phyloP scores from a whole-genome alignment of 108 stramenopile species.

The Stephanodiscus minutulus region DNA sequence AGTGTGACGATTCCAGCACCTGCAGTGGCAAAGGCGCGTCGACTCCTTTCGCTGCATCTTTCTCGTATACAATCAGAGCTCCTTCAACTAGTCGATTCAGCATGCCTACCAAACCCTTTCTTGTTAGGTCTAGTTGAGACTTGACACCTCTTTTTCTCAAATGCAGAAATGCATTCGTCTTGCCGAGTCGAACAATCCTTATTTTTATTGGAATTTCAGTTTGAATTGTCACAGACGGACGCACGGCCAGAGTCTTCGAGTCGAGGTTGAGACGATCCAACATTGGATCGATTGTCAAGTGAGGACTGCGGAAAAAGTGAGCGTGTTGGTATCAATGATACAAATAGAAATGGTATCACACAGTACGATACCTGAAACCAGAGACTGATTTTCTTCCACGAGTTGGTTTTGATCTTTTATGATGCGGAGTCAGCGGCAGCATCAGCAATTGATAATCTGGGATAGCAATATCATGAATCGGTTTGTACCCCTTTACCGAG shows the following conservation, averaged over 20 bases:
- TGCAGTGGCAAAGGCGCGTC: conserved; percentile 24
- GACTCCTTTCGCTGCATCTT: conserved; percentile 18
- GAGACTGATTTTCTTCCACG: conserved; percentile 18
- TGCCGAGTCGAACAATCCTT: conserved; percentile 36
- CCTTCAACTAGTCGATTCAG: conserved; percentile 34
- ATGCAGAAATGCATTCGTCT: conserved; percentile 22
- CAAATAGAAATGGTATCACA: not conserved
- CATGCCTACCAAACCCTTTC: conserved; percentile 24
- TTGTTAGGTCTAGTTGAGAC: conserved; percentile 36
- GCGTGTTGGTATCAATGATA: not conserved
- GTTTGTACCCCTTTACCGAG: conserved; percentile 18
- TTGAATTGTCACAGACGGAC: conserved; percentile 30
- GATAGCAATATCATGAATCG: conserved; percentile 20
- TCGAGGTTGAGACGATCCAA: conserved; percentile 36
- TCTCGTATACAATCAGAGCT: conserved; percentile 41
- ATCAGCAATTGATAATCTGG: conserved; percentile 35
- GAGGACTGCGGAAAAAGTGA: conserved; percentile 10
- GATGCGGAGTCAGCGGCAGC: conserved; percentile 29
- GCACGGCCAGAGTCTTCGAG: conserved; percentile 19
- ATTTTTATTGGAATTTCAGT: conserved; percentile 39
- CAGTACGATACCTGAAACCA: conserved; percentile 26
- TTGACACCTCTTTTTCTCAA: conserved; percentile 30
- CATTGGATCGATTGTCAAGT: conserved; percentile 43
- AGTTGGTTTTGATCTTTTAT: conserved; percentile 6
- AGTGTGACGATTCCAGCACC: conserved; percentile 38